Evolutionary conservation across 768 basidiomycete genomes (phyloP), one percentile per base, ranked within the genome.

Genomic region (Filobasidium wieringae): DNA sequence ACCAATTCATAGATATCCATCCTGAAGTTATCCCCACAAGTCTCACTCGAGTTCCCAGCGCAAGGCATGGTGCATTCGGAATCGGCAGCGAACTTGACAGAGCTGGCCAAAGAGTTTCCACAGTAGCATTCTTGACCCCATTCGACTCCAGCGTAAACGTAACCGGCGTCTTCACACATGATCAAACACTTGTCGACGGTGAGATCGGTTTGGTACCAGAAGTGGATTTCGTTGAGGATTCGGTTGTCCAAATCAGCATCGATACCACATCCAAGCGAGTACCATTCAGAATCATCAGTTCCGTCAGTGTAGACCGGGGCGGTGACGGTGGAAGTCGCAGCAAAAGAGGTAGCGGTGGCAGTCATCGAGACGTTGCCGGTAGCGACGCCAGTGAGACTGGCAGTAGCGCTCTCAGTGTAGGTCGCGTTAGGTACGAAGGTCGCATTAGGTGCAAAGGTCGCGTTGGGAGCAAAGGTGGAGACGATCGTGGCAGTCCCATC

Each of bases 71-170:
- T 58, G 60, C 74, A 71, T 15, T 60, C 70, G 12, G 53, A 60
- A 8, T 56, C 53, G 47, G 64, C 60, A 19, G 36, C 47, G 63
- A 66, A 73, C 17, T 47, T 33, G 53, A 71, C 55, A 30, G 43
- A 43, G 1, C 53, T 43, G 15, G 64, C 64, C 24, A 72, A 30
- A 22, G 62, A 53, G 50, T 64, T 66, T 8, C 66, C 69, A 58
- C 74, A 75, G 64, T 66, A 72, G 62, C 74, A 75, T 60, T 75
- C 64, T 41, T 67, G 60, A 26, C 70, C 72, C 59, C 61, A 70
- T 57, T 73, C 72, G 40, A 71, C 60, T 52, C 73, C 74, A 52
- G 69, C 72, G 55, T 60, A 74, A 12, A 58, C 60, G 70, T 62
- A 75, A 12, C 72, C 70, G 37, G 59, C 60, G 45, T 64, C 65